phyloP scores from a whole-genome alignment of 192 early-diverging fungal genomes.

The Geranomyces michiganensis region DNA sequence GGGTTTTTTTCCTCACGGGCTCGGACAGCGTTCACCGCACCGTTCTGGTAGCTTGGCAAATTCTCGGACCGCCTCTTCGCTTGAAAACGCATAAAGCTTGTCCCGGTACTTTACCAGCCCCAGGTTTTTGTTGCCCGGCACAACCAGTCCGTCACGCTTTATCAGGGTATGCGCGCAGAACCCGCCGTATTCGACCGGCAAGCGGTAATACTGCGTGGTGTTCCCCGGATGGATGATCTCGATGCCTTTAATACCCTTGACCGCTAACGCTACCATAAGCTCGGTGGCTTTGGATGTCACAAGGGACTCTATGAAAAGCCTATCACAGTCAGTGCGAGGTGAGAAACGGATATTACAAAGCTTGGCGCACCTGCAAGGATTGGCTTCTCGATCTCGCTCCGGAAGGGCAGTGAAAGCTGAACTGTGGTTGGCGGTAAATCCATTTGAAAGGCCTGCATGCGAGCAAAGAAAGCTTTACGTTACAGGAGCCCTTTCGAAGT shows the following conservation, averaged over 20 bases:
- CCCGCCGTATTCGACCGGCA: conserved; percentile 62
- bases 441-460: conserved; percentile 42
- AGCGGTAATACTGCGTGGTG: conserved; percentile 57
- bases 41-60: conserved; percentile 53
- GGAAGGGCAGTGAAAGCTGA: conserved; percentile 31
- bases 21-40: conserved; percentile 21
- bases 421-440: conserved; percentile 40
- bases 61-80: conserved; percentile 39
- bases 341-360: not conserved
- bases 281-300: conserved; percentile 49
- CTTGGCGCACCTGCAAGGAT: conserved; percentile 47
- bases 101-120: conserved; percentile 58
- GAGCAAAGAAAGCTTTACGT: too few species aligned
- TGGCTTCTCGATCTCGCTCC: conserved; percentile 55
- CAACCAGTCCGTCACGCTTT: conserved; percentile 48
- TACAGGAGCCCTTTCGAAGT: too few species aligned
- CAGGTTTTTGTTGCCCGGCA: conserved; percentile 59
- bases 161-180: conserved; percentile 58
- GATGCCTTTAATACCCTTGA: conserved; percentile 49
- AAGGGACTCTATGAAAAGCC: conserved; percentile 35
- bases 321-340: not conserved
- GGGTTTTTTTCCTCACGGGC: too few species aligned
- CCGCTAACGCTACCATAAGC: conserved; percentile 51
- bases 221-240: conserved; percentile 64
- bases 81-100: conserved; percentile 52